Evolutionary conservation across 768 basidiomycete genomes (phyloP).

Genomic region (Rubroboletus pulcherrimus): DNA sequence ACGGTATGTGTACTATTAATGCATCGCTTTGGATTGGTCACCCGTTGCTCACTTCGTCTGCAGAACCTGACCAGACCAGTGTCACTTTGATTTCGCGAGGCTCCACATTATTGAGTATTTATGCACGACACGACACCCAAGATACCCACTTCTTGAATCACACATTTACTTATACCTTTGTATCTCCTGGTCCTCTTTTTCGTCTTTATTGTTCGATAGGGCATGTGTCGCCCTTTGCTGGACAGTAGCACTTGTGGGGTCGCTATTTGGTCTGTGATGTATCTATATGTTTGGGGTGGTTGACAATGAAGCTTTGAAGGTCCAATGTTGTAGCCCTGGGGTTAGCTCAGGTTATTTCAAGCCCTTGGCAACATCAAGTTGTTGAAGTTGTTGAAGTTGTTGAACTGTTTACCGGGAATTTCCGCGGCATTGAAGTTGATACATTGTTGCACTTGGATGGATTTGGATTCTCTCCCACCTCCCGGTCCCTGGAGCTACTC

Average conservation of each 20-base stretch:
- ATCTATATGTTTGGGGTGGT: too few relatives aligned
- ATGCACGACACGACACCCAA: background rate
- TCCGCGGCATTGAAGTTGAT: background rate
- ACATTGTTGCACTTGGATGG: background rate
- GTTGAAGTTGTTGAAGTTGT: too few relatives aligned
- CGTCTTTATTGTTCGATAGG: too few relatives aligned
- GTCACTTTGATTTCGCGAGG: conserved; percentile 6
- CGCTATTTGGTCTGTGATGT: too few relatives aligned
- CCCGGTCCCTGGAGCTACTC: background rate
- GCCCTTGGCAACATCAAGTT: too few relatives aligned
- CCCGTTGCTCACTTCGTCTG: background rate
- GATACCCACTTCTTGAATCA: background rate
- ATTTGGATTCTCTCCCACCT: background rate
- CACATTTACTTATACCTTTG: background rate
- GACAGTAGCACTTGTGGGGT: too few relatives aligned
- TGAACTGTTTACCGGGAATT: background rate
- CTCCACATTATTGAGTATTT: too few relatives aligned
- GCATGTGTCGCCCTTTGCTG: too few relatives aligned
- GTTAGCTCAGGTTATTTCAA: too few relatives aligned
- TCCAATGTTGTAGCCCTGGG: too few relatives aligned
- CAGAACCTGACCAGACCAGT: conserved; percentile 14
- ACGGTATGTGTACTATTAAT: conserved; percentile 3
- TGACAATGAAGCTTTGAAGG: too few relatives aligned
- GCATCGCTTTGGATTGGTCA: background rate
- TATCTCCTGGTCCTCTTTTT: background rate